A percentile compares a stretch with the other conserved stretches of the same genome.
phyloP scores from a whole-genome alignment of 129 eudicot species.

The Solidago caesia region DNA sequence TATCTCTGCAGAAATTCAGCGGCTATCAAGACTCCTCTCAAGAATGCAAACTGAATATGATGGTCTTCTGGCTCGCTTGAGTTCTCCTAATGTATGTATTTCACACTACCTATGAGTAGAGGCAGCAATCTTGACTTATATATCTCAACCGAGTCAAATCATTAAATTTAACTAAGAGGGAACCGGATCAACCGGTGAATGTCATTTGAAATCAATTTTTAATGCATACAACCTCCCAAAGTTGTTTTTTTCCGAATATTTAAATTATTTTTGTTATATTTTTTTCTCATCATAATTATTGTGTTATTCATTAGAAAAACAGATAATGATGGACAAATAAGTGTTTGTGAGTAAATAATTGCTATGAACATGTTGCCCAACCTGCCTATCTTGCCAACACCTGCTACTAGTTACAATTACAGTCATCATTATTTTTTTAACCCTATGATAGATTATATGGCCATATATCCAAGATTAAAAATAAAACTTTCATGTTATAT shows the following conservation, averaged over 20 bases:
- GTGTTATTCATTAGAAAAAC: too few species aligned
- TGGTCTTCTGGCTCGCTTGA: conserved; percentile 72
- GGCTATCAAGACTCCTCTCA: conserved; percentile 77
- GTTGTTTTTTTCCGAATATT: too few species aligned
- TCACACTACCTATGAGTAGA: not conserved
- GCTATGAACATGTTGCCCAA: too few species aligned
- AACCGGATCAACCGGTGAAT: not conserved
- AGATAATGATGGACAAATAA: too few species aligned
- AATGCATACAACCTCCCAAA: too few species aligned
- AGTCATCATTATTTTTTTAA: not conserved
- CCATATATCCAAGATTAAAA: not conserved
- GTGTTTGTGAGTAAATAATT: too few species aligned
- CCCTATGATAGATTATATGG: not conserved
- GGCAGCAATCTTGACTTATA: too few species aligned
- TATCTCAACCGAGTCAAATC: too few species aligned
- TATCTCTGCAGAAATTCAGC: conserved; percentile 78
- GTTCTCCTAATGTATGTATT: conserved; percentile 65
- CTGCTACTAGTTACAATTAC: not conserved
- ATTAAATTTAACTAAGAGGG: too few species aligned
- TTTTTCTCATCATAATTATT: too few species aligned
- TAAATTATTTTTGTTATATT: too few species aligned
- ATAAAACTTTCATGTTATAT: not conserved
- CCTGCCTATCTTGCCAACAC: not conserved
- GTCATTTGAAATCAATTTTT: too few species aligned
- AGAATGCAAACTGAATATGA: conserved; percentile 88